phyloP scores from a whole-genome alignment of 1,139 yeast species.

The Candida neerlandica region DNA sequence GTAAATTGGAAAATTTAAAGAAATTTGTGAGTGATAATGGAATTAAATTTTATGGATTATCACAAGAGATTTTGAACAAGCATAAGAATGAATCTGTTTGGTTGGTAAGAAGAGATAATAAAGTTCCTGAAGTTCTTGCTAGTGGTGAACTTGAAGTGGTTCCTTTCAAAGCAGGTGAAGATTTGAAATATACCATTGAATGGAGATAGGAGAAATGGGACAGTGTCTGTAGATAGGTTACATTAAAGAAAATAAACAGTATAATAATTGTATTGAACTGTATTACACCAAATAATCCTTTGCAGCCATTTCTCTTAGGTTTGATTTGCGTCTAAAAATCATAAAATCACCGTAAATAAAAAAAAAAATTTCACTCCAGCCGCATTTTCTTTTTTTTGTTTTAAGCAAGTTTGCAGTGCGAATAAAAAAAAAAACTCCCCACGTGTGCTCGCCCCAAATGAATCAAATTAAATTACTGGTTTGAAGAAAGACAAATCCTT shows the following conservation, averaged over 20 bases:
- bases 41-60: constrained; percentile 63
- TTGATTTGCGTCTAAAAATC: too few species aligned
- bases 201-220: constrained; percentile 50
- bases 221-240: not conserved
- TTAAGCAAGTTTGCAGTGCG: too few species aligned
- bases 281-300: too few species aligned
- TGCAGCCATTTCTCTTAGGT: too few species aligned
- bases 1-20: constrained; percentile 64
- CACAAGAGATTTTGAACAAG: constrained; percentile 33
- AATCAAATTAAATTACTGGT: too few species aligned
- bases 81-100: constrained; percentile 42
- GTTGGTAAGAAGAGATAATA: constrained; percentile 51
- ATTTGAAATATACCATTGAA: constrained; percentile 71
- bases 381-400: too few species aligned
- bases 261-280: too few species aligned
- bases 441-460: too few species aligned
- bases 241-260: not conserved
- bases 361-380: too few species aligned
- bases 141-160: constrained; percentile 60
- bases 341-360: too few species aligned
- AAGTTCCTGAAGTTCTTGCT: constrained; percentile 62
- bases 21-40: constrained; percentile 81
- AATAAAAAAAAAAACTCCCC: too few species aligned
- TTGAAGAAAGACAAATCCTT: too few species aligned
- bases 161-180: constrained; percentile 88